Base-by-base conservation (phyloP, 495 filamentous ascomycete species). In the Cercophora sp. region DNA sequence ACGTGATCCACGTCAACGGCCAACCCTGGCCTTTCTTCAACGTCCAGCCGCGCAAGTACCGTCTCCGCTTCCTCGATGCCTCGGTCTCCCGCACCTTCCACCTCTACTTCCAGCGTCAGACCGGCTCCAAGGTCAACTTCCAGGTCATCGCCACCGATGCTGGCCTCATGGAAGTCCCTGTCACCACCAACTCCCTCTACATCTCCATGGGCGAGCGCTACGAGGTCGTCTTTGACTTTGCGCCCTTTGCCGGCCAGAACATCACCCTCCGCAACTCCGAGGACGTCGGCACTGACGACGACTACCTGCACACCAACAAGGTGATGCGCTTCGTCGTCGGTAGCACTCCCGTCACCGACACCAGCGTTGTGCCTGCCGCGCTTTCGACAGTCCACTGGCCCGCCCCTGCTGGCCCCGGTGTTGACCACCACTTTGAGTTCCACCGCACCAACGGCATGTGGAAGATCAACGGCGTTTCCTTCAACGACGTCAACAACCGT, bases 11-110 rank as follows among this genome's bases (percentile, higher is more conserved):
- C 34, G 80, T 83, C 50, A 82, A 83, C 56, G 79, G 73, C 2
- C 74, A 79, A 50, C 77, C 78, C 0, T 82, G 78, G 78, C 79
- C 80, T 0, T 77, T 65, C 56, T 57, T 79, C 15, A 67, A 65
- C 11, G 80, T 83, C n/a, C 66, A 81, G 55, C 78, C 79, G 0
- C 70, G 79, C 57, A 81, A 80, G 50, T 82, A 82, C 61, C 76
- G 78, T 16, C 70, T 83, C 48, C 63, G 79, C 19, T 62, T 83
- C 31, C 58, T 80, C 13, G 68, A 81, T 57, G 70, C 75, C 0
- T 57, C 78, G 26, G 60, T 80, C 44, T 73, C 69, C 15, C 67
- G 79, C 16, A 64, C 70, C n/a, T 83, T 77, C 45, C 58, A 66
- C 1, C 69, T 82, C 9, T 73, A 66, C 44, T 63, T 83, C 31